Conservation (phyloP, 2,329 filamentous ascomycete genomes). For the Colletotrichum sp. region DNA sequence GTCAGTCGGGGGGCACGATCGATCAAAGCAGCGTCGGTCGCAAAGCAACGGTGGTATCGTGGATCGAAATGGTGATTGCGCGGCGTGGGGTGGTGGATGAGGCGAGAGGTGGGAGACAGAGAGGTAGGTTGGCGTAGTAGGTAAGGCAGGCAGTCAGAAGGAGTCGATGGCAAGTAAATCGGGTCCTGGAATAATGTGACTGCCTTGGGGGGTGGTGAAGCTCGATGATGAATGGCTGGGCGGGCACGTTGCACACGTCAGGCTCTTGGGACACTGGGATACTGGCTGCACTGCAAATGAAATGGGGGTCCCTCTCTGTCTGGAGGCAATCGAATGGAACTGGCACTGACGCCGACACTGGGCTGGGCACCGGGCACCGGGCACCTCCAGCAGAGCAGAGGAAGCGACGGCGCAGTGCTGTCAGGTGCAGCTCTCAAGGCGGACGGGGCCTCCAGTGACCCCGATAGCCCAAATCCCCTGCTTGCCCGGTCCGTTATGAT, state of each 20-base stretch:
- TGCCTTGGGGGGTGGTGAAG: conserved; percentile 20
- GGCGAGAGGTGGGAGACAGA: conserved; percentile 2
- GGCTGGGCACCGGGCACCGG: not conserved
- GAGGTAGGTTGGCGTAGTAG: not conserved
- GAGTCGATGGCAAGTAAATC: conserved; percentile 13
- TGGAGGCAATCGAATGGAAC: not conserved
- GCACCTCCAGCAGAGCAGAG: not conserved
- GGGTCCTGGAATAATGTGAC: conserved; percentile 19
- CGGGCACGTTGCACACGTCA: conserved; percentile 17
- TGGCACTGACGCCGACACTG: not conserved
- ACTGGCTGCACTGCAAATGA: not conserved
- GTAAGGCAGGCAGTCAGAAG: not conserved
- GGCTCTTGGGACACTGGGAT: not conserved
- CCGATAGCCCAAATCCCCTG: not conserved
- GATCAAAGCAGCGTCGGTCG: not conserved
- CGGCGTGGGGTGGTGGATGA: conserved; percentile 8
- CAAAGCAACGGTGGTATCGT: not conserved
- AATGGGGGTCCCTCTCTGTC: not conserved
- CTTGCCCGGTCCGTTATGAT: not conserved
- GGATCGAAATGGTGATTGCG: conserved; percentile 4
- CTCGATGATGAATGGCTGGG: conserved; percentile 17
- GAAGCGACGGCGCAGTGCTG: not conserved
- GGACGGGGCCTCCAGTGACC: not conserved
- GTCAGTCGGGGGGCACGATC: not conserved
- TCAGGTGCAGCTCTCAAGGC: conserved; percentile 1